Evolutionary conservation across 2,329 filamentous ascomycete genomes (phyloP).

Genomic region (Lachnellula occidentalis): DNA sequence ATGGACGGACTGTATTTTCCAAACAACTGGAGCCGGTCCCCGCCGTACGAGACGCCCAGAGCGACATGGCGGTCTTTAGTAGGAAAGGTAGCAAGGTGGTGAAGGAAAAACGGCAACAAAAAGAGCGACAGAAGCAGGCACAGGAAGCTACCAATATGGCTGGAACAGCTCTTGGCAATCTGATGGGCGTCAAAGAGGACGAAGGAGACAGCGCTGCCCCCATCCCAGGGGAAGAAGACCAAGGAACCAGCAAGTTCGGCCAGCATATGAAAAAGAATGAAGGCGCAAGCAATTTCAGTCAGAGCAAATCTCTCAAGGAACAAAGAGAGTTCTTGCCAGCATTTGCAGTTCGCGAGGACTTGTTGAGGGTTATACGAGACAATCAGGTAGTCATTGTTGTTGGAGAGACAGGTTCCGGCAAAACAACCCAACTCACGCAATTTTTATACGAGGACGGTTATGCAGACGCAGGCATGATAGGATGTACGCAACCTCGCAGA

Average conservation of each 20-base stretch:
- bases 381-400: constrained; percentile 97
- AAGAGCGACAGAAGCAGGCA: constrained; percentile 88
- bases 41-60: constrained; percentile 87
- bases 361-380: constrained; percentile 86
- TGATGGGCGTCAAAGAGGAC: constrained; percentile 93
- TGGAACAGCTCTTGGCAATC: constrained; percentile 85
- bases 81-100: constrained; percentile 92
- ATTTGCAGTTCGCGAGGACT: constrained; percentile 91
- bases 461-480: constrained; percentile 80
- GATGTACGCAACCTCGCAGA: constrained; percentile 91
- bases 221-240: constrained; percentile 60
- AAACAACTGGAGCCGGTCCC: constrained; percentile 95
- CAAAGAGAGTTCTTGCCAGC: constrained; percentile 91
- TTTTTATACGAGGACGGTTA: constrained; percentile 96
- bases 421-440: constrained; percentile 95
- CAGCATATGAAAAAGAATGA: constrained; percentile 84
- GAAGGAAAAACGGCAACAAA: constrained; percentile 82
- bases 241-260: constrained; percentile 72
- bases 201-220: constrained; percentile 86
- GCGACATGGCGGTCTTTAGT: constrained; percentile 98
- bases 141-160: constrained; percentile 91
- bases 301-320: constrained; percentile 82
- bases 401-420: constrained; percentile 94
- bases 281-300: constrained; percentile 85
- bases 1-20: constrained; percentile 92